Conservation (phyloP, 768 basidiomycete genomes). For the Dioszegia hungarica region DNA sequence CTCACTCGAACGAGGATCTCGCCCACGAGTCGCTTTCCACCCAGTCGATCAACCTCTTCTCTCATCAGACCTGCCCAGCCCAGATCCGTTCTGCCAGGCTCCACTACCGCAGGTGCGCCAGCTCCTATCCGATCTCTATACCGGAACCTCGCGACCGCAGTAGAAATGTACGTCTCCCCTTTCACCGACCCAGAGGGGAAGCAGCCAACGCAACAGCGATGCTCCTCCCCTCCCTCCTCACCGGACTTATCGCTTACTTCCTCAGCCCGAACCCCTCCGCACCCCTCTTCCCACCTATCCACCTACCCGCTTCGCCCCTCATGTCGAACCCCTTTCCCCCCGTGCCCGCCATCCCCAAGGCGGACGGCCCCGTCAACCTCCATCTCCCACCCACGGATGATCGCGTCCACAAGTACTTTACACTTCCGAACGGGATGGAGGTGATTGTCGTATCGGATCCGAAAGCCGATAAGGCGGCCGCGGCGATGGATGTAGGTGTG, state of each 20-base stretch:
- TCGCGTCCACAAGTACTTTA: conserved; percentile 57
- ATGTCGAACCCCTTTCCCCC: conserved; percentile 28
- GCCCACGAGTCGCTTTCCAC: background rate
- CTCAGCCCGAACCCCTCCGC: background rate
- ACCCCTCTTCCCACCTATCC: conserved; percentile 6
- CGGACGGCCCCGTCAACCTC: conserved; percentile 28
- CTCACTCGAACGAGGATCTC: background rate
- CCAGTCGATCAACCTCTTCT: background rate
- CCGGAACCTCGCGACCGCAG: background rate
- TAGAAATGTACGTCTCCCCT: conserved; percentile 1
- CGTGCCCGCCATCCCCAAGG: conserved; percentile 32
- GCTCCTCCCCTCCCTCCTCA: background rate
- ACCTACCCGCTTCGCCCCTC: background rate
- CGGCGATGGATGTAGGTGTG: conserved; percentile 87
- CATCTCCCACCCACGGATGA: conserved; percentile 45
- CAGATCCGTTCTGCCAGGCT: too few species aligned
- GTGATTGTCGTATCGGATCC: conserved; percentile 77
- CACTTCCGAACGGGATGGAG: conserved; percentile 82
- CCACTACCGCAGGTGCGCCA: too few species aligned
- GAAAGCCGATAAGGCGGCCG: conserved; percentile 87
- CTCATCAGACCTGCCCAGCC: background rate
- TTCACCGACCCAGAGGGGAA: background rate
- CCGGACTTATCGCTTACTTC: conserved; percentile 1
- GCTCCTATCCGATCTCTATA: background rate
- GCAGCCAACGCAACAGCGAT: background rate